Base-by-base conservation (phyloP, 2,329 filamentous ascomycete genomes). In the Phaeoacremonium minimum region DNA sequence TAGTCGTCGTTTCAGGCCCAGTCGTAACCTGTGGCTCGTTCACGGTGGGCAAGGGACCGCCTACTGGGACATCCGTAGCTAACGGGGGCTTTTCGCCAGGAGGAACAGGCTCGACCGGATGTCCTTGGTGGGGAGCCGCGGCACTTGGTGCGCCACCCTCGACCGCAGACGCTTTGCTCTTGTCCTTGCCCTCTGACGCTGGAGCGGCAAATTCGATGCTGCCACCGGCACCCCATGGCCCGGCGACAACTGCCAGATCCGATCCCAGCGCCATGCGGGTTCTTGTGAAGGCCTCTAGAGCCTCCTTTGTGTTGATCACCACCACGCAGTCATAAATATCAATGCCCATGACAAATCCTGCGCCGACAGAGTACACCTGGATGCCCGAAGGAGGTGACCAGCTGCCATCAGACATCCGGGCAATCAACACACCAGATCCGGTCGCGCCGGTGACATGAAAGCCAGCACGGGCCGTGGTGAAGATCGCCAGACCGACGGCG, bases 311-410 rank as follows among this genome's bases (percentile, higher is more conserved):
- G 63, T 94, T 94, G 58, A 95, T 89, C 22, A 94, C 84, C 16
- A 89, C 79, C 4, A 95, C 86, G 48, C 86, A 93, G 57, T 94
- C 88, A 63, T 93, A 94, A 18, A 94, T 88, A 57, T 94, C 88
- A 11, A 91, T 75, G 11, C 88, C 88, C 1, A 86, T 77, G 41
- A 91, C 72, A 54, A 94, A 87, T 0, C 88, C 88, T 2, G 88
- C 75, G 4, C 85, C 87, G 2, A 87, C 75, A 0, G 86, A 87
- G 53, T 91, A 85, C 17, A 93, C 73, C 60, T 90, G 75, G 52
- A 95, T 90, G 19, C 85, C 88, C 0, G 83, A 87, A 0, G 88
- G 88, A 2, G 87, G 83, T 28, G 83, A 87, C 87, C 87, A 94
- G 7, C 66, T 67, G 12, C 81, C 81, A 50, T 85, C 79, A 4